Evolutionary conservation across 1,284 basidiomycete genomes (phyloP), one percentile per base, ranked within the genome.

Genomic region (Puccinia polysora): DNA sequence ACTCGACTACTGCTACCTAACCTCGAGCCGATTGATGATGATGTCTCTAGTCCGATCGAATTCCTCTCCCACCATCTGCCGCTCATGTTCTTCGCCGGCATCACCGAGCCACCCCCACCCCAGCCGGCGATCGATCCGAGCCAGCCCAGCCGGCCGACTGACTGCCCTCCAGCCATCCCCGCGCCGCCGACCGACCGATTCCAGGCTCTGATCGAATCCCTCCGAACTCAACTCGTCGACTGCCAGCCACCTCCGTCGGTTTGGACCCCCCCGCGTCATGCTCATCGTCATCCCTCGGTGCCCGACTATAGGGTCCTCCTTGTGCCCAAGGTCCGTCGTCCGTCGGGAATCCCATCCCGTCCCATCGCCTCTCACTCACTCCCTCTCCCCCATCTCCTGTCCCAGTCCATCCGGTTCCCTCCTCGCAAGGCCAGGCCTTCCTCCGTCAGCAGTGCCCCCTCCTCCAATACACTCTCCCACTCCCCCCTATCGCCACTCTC

Each of bases 51-150:
- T 30, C 79, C 79, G 8, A 73, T 70, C 52, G 79, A 83, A 81
- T 83, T 84, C 76, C 83, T 94, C 75, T 83, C 85, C 52, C 92
- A 95, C 80, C 86, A 91, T 63, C 87, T 86, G 43, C 93, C 93
- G 28, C 86, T 95, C 62, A 89, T 96, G 89, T 95, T 95, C 78
- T 88, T 93, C 34, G 90, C 90, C 28, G 92, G 93, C 0, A 84
- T 96, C 43, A 86, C 86, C 73, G 77, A 38, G 38, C 79, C 52
- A 72, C 77, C 74, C 18, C 71, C 74, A 58, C 69, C 60, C 30
- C 75, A 67, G 45, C 3, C 76, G 65, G 74, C 78, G 77, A 53
- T 32, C 77, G 62, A 34, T 78, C 0, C 73, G 77, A 23, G 71
- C 77, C 30, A 65, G n/a, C n/a, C n/a, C 77, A 63, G 36, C 71